These are phyloP conservation scores for Boletus vinaceobasis DNA, from an alignment of 768 basidiomycete genomes.

Conservation along the genomic window DNA sequence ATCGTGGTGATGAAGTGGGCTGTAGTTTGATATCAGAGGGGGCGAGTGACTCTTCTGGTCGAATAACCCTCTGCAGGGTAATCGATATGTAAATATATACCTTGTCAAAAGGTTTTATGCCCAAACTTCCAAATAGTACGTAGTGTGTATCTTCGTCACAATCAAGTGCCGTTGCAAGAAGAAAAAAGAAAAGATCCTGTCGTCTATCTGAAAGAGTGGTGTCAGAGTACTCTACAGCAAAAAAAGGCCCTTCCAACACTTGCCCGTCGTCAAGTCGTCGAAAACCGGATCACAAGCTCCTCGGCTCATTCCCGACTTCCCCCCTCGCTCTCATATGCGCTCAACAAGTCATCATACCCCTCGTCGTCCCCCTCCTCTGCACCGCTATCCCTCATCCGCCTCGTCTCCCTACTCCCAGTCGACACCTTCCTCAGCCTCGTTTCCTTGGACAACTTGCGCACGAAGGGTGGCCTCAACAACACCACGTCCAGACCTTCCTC, in stretches of 20 bases:
- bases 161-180: background rate
- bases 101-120: background rate
- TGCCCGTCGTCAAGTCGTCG: background rate
- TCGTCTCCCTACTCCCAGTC: conserved; percentile 37
- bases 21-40: background rate
- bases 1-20: background rate
- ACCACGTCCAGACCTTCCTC: background rate
- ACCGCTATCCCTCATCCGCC: conserved; percentile 50
- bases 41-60: background rate
- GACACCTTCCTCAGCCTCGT: conserved; percentile 47
- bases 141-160: background rate
- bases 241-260: background rate
- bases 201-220: background rate
- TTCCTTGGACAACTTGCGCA: conserved; percentile 31
- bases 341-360: conserved; percentile 72
- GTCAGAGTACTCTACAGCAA: background rate
- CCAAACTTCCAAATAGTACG: background rate
- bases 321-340: conserved; percentile 80
- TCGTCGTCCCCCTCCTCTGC: conserved; percentile 77
- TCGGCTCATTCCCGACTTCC: conserved; percentile 29
- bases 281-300: background rate
- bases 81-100: background rate
- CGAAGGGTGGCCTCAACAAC: conserved; percentile 23
- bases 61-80: background rate
- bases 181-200: background rate